Base-by-base conservation (phyloP, 208 protist genomes). In the Acanthamoeba lenticulata region DNA sequence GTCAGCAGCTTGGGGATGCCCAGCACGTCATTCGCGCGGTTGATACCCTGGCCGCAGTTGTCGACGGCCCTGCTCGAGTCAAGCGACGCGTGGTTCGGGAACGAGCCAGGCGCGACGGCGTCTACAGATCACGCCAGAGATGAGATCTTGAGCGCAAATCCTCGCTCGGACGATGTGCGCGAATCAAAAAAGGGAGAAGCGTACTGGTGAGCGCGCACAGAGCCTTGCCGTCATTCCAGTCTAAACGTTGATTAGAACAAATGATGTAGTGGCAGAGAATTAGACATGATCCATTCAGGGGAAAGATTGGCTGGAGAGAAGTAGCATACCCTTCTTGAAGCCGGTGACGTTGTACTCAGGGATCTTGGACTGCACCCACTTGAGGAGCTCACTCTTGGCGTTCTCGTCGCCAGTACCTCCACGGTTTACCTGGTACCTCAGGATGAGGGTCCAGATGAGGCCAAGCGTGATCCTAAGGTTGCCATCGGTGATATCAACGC, bases 391-490 rank as follows among this genome's bases (percentile, higher is more conserved):
- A n/a, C 36, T 77, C 65, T 77, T 77, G 65, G 65, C 65, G 32
- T 77, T 77, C 9, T 77, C 65, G 36, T 77, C 65, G 36, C 65
- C 65, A 24, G 65, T 40, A n/a, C 65, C 65, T 6, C 65, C 65
- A 38, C 65, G 65, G 36, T 77, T 77, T 6, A 77, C 65, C 65
- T 77, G 65, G 36, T 77, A 77, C 65, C 95, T 34, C 24, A 96
- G 67, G 89, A 96, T 96, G 36, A 96, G 44, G 2, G 95, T 96
- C 95, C 95, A 96, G 24, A 96, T 96, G 29, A 96, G 49, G 72
- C 95, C 95, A 4, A 96, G 94, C n/a, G 95, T 95, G 15, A 96
- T 57, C 44, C 94, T 96, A 29, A 94, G 94, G 60, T 96, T 94
- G 57, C 72, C 57, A 77, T 96, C 94, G 5, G 85, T 69, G 62